phyloP scores from a whole-genome alignment of 2,329 filamentous ascomycete species.

The Penicillium rolfsii region DNA sequence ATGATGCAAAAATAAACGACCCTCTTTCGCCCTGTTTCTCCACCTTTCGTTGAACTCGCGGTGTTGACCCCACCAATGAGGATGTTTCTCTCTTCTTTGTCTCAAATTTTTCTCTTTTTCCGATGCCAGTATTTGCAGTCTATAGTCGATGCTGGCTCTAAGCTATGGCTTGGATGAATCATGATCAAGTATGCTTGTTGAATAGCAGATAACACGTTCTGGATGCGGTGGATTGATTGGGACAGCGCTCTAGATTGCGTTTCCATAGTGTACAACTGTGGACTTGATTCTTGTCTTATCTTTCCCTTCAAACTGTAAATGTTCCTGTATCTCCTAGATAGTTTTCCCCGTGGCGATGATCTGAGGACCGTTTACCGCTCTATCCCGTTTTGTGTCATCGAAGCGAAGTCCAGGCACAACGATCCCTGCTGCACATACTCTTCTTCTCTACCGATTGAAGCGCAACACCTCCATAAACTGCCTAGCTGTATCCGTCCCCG shows the following conservation, averaged over 20 bases:
- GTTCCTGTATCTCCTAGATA: background rate
- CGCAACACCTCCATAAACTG: constrained; percentile 52
- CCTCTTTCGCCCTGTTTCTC: constrained; percentile 31
- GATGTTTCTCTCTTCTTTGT: constrained; percentile 24
- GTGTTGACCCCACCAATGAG: constrained; percentile 28
- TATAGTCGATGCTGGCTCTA: constrained; percentile 21
- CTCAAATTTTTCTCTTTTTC: constrained; percentile 26
- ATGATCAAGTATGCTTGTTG: constrained; percentile 32
- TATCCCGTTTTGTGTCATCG: background rate
- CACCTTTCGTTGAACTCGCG: constrained; percentile 36
- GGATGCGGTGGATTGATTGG: constrained; percentile 16
- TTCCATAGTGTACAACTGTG: constrained; percentile 19
- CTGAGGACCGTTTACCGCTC: background rate
- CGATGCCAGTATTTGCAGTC: constrained; percentile 35
- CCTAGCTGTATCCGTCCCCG: constrained; percentile 47
- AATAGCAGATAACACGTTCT: constrained; percentile 22
- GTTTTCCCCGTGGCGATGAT: background rate
- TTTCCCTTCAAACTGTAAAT: background rate
- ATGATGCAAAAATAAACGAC: constrained; percentile 87
- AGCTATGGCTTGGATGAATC: constrained; percentile 29
- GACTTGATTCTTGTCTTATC: constrained; percentile 10
- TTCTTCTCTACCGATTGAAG: constrained; percentile 42
- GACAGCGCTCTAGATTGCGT: constrained; percentile 15
- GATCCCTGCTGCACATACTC: background rate
- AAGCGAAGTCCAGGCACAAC: background rate